Percentiles rank a stretch among this genome's conserved stretches.
These are phyloP conservation scores for Aspergillus sp. DNA, from an alignment of 2,329 filamentous ascomycete genomes.

Conservation along the genomic window DNA sequence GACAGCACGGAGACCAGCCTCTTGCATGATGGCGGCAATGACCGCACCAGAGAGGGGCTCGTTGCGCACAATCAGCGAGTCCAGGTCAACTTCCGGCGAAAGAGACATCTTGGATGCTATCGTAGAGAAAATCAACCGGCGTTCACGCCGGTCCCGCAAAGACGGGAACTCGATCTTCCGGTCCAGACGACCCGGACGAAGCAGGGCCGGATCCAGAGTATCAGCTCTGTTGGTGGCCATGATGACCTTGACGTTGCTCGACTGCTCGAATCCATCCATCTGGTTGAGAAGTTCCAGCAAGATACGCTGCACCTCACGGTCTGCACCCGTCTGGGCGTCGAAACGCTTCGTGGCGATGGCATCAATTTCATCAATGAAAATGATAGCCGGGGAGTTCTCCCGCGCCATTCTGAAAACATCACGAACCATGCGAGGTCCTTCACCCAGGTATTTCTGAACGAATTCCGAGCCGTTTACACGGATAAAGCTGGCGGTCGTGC, in stretches of 20 bases:
- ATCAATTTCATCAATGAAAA: slow-evolving; percentile 99
- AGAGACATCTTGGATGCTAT: slow-evolving; percentile 97
- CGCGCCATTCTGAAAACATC: slow-evolving; percentile 99
- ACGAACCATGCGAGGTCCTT: slow-evolving; percentile 97
- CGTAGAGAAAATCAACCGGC: slow-evolving; percentile 95
- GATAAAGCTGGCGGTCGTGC: slow-evolving; percentile 97
- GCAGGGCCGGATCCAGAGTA: slow-evolving; percentile 89
- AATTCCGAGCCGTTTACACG: slow-evolving; percentile 98
- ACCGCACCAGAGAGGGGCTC: slow-evolving; percentile 93
- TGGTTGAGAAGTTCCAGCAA: slow-evolving; percentile 96
- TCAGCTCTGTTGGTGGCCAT: slow-evolving; percentile 99
- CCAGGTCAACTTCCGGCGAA: slow-evolving; percentile 92
- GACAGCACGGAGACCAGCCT: slow-evolving; percentile 89
- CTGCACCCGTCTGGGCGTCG: slow-evolving; percentile 95
- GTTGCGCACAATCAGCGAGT: slow-evolving; percentile 94
- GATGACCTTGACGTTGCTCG: slow-evolving; percentile 98
- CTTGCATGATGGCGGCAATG: slow-evolving; percentile 99
- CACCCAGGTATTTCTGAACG: slow-evolving; percentile 97
- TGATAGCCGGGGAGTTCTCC: slow-evolving; percentile 96
- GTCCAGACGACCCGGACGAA: slow-evolving; percentile 92
- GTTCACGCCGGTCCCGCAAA: slow-evolving; percentile 88
- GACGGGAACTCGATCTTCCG: slow-evolving; percentile 99
- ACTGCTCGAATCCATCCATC: slow-evolving; percentile 99
- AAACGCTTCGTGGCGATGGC: slow-evolving; percentile 99
- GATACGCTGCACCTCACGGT: slow-evolving; percentile 98